Conservation (phyloP, 805 yeast genomes). For the Wickerhamiella sergipiensis region DNA sequence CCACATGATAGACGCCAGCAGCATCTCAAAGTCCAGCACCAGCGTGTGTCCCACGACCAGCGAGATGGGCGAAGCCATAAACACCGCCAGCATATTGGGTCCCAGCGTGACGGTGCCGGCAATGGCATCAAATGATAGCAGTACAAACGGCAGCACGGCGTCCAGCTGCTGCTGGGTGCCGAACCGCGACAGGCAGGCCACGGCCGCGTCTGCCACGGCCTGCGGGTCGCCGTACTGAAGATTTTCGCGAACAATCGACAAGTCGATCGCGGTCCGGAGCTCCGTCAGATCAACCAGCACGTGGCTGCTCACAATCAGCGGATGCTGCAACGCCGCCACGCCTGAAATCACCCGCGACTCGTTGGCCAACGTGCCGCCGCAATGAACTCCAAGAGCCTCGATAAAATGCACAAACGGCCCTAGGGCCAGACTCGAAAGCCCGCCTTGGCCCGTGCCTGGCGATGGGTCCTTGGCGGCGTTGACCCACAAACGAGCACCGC, state of each 20-base stretch:
- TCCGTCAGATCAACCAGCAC: conserved; percentile 4
- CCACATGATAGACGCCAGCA: conserved; percentile 20
- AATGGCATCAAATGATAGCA: conserved; percentile 17
- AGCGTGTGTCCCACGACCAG: conserved; percentile 13
- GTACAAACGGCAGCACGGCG: conserved; percentile 11
- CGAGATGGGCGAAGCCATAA: conserved; percentile 15
- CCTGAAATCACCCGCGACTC: conserved; percentile 3
- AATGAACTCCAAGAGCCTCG: conserved; percentile 2
- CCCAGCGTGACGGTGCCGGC: conserved; percentile 17
- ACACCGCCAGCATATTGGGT: conserved; percentile 14
- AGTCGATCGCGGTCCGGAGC: conserved; percentile 4
- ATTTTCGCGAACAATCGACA: conserved; percentile 4
- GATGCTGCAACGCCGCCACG: conserved; percentile 6
- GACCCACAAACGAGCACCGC: neutral
- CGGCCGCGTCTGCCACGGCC: conserved; percentile 9
- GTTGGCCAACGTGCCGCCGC: neutral
- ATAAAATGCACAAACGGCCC: conserved; percentile 1
- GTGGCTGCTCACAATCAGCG: conserved; percentile 7
- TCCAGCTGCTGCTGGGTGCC: conserved; percentile 2
- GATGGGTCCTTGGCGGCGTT: conserved; percentile 4
- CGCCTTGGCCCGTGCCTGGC: conserved; percentile 9
- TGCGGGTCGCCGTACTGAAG: conserved; percentile 5
- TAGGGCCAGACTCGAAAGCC: conserved; percentile 1
- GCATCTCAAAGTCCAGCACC: conserved; percentile 17
- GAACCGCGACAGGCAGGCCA: conserved; percentile 1